Evolutionary conservation across 805 yeast genomes (phyloP).

Genomic region (Sporopachydermia quercuum): DNA sequence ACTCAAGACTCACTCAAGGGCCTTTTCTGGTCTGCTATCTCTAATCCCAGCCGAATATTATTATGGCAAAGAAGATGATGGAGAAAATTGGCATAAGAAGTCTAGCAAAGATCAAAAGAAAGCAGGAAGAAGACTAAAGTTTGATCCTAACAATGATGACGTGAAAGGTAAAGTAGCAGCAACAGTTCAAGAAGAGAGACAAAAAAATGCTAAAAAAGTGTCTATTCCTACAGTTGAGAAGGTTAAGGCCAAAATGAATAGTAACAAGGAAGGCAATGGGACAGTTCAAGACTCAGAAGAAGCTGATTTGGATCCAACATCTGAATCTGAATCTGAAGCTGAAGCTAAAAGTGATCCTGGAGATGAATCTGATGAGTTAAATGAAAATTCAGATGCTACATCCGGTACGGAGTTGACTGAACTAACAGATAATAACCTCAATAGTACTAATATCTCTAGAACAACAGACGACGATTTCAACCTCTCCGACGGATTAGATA

Average conservation of each 20-base stretch:
- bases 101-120: slow-evolving; percentile 44
- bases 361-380: slow-evolving; percentile 12
- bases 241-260: slow-evolving; percentile 8
- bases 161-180: slow-evolving; percentile 28
- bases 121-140: slow-evolving; percentile 49
- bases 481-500: slow-evolving; percentile 16
- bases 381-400: slow-evolving; percentile 15
- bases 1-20: slow-evolving; percentile 59
- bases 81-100: slow-evolving; percentile 82
- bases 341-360: slow-evolving; percentile 20
- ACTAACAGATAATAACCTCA: slow-evolving; percentile 4
- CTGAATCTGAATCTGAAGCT: slow-evolving; percentile 42
- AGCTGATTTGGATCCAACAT: slow-evolving; percentile 48
- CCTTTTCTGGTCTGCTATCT: slow-evolving; percentile 80
- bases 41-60: slow-evolving; percentile 90
- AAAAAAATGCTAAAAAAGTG: slow-evolving; percentile 29
- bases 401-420: slow-evolving; percentile 9
- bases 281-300: slow-evolving; percentile 36
- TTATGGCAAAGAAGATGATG: slow-evolving; percentile 52
- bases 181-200: slow-evolving; percentile 41
- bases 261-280: neutral
- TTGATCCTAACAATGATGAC: slow-evolving; percentile 48
- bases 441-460: slow-evolving; percentile 2
- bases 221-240: slow-evolving; percentile 22
- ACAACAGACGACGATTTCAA: neutral